Percentiles rank a stretch among this genome's conserved stretches.
Evolutionary conservation across 2,329 filamentous ascomycete species (phyloP).

Genomic region (Apiospora hydei): DNA sequence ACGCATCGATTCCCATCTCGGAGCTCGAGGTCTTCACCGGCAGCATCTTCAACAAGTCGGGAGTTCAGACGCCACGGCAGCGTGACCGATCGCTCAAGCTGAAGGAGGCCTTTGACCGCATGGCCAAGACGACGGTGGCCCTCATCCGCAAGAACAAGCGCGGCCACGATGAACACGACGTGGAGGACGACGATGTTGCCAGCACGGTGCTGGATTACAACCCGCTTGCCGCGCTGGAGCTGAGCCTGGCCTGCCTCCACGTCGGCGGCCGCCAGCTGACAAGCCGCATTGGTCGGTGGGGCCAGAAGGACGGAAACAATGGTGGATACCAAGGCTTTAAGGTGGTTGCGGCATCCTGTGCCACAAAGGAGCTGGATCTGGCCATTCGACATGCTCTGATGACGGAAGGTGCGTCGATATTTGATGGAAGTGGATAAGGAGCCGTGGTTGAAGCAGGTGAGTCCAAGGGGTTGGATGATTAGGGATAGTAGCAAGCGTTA

Average conservation of each 20-base stretch:
- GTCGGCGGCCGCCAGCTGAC: constrained; percentile 29
- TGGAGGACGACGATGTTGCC: constrained; percentile 24
- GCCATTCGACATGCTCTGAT: constrained; percentile 33
- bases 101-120: constrained; percentile 58
- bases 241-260: constrained; percentile 42
- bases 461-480: background rate
- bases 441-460: background rate
- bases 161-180: constrained; percentile 25
- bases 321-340: constrained; percentile 40
- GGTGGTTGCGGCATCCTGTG: constrained; percentile 41
- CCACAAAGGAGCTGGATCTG: constrained; percentile 38
- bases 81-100: constrained; percentile 60
- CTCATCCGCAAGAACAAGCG: constrained; percentile 43
- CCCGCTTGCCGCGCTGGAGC: constrained; percentile 33
- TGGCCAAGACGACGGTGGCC: constrained; percentile 50
- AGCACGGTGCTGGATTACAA: constrained; percentile 20
- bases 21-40: constrained; percentile 65
- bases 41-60: constrained; percentile 59
- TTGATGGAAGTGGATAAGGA: constrained; percentile 30
- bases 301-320: constrained; percentile 26
- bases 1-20: constrained; percentile 50
- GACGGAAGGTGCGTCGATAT: constrained; percentile 25
- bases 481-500: no score
- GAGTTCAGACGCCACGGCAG: constrained; percentile 57
- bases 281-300: background rate